Base-by-base conservation (phyloP, 306 rosid genomes). In the Fragaria vesca region DNA sequence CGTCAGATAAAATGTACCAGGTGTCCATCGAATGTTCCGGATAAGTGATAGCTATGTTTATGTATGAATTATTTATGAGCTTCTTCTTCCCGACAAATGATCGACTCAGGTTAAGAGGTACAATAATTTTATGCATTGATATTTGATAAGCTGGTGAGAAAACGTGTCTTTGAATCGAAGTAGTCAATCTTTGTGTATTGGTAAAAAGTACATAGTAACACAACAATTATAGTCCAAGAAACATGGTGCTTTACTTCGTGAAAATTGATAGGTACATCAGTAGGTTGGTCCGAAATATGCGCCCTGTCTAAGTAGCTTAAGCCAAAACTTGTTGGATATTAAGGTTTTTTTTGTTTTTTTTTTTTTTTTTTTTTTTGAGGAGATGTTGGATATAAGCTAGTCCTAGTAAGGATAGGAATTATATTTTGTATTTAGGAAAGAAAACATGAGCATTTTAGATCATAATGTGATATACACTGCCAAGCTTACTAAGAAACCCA, bases 401-500 rank as follows among this genome's bases (percentile, higher is more conserved):
- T 34, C 69, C 45, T 63, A 16, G 66, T 26, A 24, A 60, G 16
- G 12, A 9, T 30, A 17, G 30, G 65, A 52, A 9, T 8, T 20
- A 26, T 57, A 57, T 26, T 21, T 26, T 24, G 66, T 60, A 74
- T 16, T 26, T 21, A 4, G 11, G 43, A 69, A 75, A 57, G 6
- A 47, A 67, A n/a, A 28, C 34, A 43, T 11, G 81, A 43, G 57
- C 8, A 21, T 30, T 43, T 74, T 34, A 32, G 4, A 24, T 81
- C 78, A 81, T 24, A 71, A 45, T 28, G 55, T 38, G 57, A 68
- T 66, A 82, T 80, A 66, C 13, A 88, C 88, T 24, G 81, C 86
- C 73, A 89, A 51, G 75, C 86, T 86, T 71, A 91, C 97, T 54
- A 93, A 71, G 82, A 93, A 81, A 52, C 97, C 97, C 46, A 91